These are phyloP conservation scores for Gryganskiella cystojenkinii DNA, from an alignment of 192 early-diverging fungal genomes.

Conservation along the genomic window DNA sequence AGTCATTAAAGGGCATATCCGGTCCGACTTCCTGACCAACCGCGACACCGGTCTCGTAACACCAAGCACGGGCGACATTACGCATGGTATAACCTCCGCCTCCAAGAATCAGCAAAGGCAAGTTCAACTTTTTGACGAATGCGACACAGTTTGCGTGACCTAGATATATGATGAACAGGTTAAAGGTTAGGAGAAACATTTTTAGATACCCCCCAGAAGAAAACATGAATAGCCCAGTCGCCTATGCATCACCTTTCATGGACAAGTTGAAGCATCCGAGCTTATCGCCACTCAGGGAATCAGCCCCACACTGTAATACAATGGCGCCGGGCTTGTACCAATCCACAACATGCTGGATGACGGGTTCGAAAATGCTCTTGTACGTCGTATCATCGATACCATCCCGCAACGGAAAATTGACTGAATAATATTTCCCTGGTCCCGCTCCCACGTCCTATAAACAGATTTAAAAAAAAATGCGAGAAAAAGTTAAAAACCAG, in stretches of 20 bases:
- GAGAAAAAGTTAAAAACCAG: neutral
- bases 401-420: slow-evolving; percentile 96
- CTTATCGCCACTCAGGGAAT: slow-evolving; percentile 92
- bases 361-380: slow-evolving; percentile 88
- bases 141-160: slow-evolving; percentile 93
- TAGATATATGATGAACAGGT: neutral
- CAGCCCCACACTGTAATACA: slow-evolving; percentile 97
- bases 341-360: slow-evolving; percentile 85
- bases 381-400: slow-evolving; percentile 96
- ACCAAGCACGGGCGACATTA: slow-evolving; percentile 94
- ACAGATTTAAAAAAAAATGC: neutral
- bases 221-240: neutral
- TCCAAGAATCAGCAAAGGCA: slow-evolving; percentile 93
- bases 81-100: slow-evolving; percentile 98
- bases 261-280: slow-evolving; percentile 95
- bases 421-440: slow-evolving; percentile 90
- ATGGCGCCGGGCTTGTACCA: slow-evolving; percentile 92
- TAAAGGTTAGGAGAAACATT: too few species aligned
- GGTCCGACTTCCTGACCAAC: slow-evolving; percentile 72
- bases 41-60: slow-evolving; percentile 92
- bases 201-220: slow-evolving; percentile 70
- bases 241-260: slow-evolving; percentile 75
- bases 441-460: slow-evolving; percentile 92
- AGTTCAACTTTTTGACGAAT: slow-evolving; percentile 90
- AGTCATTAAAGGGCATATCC: slow-evolving; percentile 86